Base-by-base conservation (phyloP, 2,329 filamentous ascomycete genomes). In the Penicillium italicum region DNA sequence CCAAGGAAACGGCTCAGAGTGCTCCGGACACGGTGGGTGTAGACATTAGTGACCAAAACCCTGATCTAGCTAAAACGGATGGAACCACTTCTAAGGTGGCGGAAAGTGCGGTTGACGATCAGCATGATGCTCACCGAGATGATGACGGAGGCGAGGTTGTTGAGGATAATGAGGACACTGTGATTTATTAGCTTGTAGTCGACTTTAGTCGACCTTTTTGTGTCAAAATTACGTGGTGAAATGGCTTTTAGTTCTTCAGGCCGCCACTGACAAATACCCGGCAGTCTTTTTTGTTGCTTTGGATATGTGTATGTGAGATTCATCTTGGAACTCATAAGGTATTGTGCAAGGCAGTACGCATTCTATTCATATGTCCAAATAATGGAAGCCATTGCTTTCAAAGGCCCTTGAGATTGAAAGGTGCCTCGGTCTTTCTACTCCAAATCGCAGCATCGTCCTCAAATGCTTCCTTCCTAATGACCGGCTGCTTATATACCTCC, bases 141-240 rank as follows among this genome's bases (percentile, higher is more conserved):
- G 88, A 92, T 66, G 86, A 91, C 59, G 81, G 83, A 48, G 88
- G 85, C 50, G 89, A 92, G 67, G 86, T 93, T 54, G 81, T 95
- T 62, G 85, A 94, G 72, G 89, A 88, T 52, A 90, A 91, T 57
- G 91, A 97, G 76, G 91, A 96, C 67, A 91, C 88, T 65, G 90
- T 96, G 50, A 93, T 96, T 57, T 96, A 96, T 77, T 96, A 66
- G 61, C 22, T 31, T 55, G 20, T 26, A 31, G 40, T 31, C 12
- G n/a, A 30, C 31, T 31, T 5, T n/a, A 16, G 30, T 38, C 36
- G 22, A 26, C 46, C 26, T 22, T 31, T 44, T 44, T 26, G 26
- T 44, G 37, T 34, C 44, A 49, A 49, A 43, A 22, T 45, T 20
- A 51, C 11, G 22, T 26, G 44, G 44, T 36, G 43, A 16, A 8